These are phyloP conservation scores for Heritiera fomes DNA, from an alignment of 345 rosid genomes.

Conservation along the genomic window DNA sequence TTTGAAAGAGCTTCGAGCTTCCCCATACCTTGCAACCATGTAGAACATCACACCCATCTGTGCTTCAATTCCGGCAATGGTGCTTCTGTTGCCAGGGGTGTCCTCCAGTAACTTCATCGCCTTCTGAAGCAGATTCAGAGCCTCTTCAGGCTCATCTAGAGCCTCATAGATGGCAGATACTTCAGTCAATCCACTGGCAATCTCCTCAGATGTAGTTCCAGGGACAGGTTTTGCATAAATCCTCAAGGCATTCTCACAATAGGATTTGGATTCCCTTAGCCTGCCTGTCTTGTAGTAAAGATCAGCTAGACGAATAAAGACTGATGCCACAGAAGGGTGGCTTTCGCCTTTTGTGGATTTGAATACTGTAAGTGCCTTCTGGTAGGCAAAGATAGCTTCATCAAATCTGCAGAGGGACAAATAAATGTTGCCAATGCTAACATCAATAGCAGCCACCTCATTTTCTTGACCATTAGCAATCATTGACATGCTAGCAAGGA, in stretches of 20 bases:
- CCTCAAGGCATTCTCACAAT: constrained; percentile 58
- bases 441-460: constrained; percentile 57
- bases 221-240: constrained; percentile 51
- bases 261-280: constrained; percentile 53
- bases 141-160: constrained; percentile 51
- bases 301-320: constrained; percentile 54
- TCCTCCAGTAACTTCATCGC: constrained; percentile 51
- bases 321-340: constrained; percentile 51
- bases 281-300: constrained; percentile 52
- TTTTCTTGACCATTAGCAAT: constrained; percentile 52
- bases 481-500: constrained; percentile 61
- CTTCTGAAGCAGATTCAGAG: constrained; percentile 48
- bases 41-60: constrained; percentile 58
- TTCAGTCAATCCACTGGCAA: constrained; percentile 51
- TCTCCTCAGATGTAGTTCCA: constrained; percentile 48
- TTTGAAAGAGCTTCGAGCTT: constrained; percentile 42
- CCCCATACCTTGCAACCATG: constrained; percentile 52
- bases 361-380: constrained; percentile 56
- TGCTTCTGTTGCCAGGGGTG: constrained; percentile 49
- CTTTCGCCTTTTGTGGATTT: constrained; percentile 53
- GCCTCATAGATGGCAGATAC: constrained; percentile 51
- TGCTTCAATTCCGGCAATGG: constrained; percentile 60
- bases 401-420: constrained; percentile 52
- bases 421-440: constrained; percentile 51
- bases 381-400: constrained; percentile 57